These are phyloP conservation scores for Tuber microsphaerosporum DNA, from an alignment of 495 filamentous ascomycete genomes.

Conservation along the genomic window DNA sequence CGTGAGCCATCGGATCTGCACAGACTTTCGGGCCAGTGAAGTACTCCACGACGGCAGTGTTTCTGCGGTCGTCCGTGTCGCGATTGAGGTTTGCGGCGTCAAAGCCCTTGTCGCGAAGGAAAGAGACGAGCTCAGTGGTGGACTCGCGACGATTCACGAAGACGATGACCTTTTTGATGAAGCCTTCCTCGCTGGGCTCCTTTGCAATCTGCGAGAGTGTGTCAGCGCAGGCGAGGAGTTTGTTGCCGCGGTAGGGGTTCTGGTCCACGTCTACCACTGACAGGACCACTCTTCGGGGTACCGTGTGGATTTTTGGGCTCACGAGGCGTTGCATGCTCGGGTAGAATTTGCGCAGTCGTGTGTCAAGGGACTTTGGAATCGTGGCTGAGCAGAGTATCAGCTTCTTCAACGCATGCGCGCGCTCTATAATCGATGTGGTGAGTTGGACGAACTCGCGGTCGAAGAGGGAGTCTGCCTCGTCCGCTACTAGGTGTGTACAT, in stretches of 20 bases:
- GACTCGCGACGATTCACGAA: constrained; percentile 97
- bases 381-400: constrained; percentile 95
- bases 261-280: constrained; percentile 85
- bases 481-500: constrained; percentile 77
- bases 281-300: constrained; percentile 87
- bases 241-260: constrained; percentile 85
- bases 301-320: constrained; percentile 90
- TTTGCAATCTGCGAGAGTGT: constrained; percentile 89
- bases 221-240: constrained; percentile 83
- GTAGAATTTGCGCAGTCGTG: constrained; percentile 68
- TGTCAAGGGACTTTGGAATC: constrained; percentile 81
- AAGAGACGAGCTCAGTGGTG: constrained; percentile 69
- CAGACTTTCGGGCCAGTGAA: constrained; percentile 54
- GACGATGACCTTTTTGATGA: constrained; percentile 79
- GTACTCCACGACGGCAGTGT: constrained; percentile 63
- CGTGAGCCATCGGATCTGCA: constrained; percentile 10
- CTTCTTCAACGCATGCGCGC: constrained; percentile 70
- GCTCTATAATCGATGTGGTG: constrained; percentile 73
- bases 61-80: constrained; percentile 65
- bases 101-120: constrained; percentile 74
- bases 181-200: constrained; percentile 55
- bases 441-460: constrained; percentile 82
- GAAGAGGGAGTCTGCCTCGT: constrained; percentile 92
- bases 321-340: constrained; percentile 76
- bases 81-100: constrained; percentile 75